phyloP scores from a whole-genome alignment of 2,329 filamentous ascomycete species.

The Penicillium sp. region DNA sequence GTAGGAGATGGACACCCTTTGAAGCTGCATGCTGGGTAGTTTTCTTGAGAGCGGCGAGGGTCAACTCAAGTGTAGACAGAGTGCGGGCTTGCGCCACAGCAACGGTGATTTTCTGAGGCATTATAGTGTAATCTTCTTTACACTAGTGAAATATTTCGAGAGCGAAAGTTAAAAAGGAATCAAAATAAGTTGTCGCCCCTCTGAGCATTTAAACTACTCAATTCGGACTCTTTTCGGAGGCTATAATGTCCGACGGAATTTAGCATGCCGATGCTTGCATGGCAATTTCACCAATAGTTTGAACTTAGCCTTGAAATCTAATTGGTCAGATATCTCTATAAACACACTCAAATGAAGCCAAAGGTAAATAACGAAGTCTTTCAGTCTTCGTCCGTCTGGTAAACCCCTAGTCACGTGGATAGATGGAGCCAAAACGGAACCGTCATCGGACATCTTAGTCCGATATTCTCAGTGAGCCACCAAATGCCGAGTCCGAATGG shows the following conservation, averaged over 20 bases:
- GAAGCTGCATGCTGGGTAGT: conserved; percentile 65
- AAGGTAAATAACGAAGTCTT: not conserved
- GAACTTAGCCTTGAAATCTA: not conserved
- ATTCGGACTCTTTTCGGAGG: not conserved
- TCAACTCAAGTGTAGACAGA: conserved; percentile 49
- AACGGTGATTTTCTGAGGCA: conserved; percentile 37
- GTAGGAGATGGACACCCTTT: conserved; percentile 64
- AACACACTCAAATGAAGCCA: not conserved
- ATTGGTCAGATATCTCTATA: not conserved
- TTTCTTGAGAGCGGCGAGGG: conserved; percentile 64
- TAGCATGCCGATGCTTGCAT: conserved; percentile 3
- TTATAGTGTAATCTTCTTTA: not conserved
- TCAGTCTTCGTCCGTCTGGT: not conserved
- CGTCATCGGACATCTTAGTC: not conserved
- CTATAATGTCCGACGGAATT: conserved; percentile 1
- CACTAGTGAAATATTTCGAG: not conserved
- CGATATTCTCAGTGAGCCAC: not conserved
- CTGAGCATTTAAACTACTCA: not conserved
- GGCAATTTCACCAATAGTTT: not conserved
- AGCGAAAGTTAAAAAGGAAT: not conserved
- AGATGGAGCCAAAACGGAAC: not conserved
- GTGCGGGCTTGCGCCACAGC: conserved; percentile 51
- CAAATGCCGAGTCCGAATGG: conserved; percentile 4
- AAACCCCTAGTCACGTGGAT: not conserved
- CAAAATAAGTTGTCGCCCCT: not conserved